These are phyloP conservation scores for Cicer judaicum DNA, from an alignment of 306 rosid genomes.

Conservation along the genomic window DNA sequence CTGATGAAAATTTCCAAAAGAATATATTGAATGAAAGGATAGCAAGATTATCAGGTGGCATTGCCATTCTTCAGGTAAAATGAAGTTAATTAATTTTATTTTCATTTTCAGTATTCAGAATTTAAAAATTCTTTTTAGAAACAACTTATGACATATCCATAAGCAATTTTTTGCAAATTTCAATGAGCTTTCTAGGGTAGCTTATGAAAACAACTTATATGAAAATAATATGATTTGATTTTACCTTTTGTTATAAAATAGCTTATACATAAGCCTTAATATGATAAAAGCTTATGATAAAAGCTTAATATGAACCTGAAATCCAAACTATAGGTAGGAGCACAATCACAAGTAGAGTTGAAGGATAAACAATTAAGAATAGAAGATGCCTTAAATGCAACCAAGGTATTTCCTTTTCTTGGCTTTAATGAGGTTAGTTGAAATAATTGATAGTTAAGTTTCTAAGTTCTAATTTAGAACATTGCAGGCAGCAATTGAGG, in stretches of 20 bases:
- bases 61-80: slow-evolving; percentile 87
- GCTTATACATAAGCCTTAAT: no score
- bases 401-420: slow-evolving; percentile 65
- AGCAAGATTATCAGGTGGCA: slow-evolving; percentile 83
- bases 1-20: slow-evolving; percentile 79
- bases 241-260: no score
- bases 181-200: no score
- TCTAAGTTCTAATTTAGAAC: slow-evolving; percentile 46
- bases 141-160: no score
- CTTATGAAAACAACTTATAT: no score
- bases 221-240: no score
- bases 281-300: no score
- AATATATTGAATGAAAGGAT: slow-evolving; percentile 83
- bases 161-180: no score
- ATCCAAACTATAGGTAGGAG: slow-evolving; percentile 79
- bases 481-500: slow-evolving; percentile 88
- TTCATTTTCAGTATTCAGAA: slow-evolving; percentile 19
- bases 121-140: background rate
- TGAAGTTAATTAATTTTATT: slow-evolving; percentile 28
- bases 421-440: slow-evolving; percentile 29
- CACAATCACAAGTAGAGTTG: slow-evolving; percentile 90
- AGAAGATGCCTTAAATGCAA: slow-evolving; percentile 92
- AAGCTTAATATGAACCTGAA: background rate
- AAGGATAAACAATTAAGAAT: slow-evolving; percentile 87
- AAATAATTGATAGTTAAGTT: slow-evolving; percentile 11